Percentiles rank a stretch among this genome's conserved stretches.
Evolutionary conservation across 768 basidiomycete genomes (phyloP).

Genomic region (Calocybe cyanea): DNA sequence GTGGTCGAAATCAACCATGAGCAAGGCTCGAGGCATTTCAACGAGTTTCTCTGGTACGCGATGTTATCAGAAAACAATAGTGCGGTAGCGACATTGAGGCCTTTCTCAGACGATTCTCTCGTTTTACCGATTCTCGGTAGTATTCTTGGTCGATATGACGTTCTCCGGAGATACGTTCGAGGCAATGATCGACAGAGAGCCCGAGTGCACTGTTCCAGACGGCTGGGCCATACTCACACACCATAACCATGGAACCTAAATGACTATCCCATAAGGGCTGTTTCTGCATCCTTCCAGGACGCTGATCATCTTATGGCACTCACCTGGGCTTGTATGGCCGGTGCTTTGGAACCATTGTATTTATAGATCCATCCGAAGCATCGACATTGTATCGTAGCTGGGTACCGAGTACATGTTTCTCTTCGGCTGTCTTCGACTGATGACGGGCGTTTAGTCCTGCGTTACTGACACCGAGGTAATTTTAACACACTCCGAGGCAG

Average conservation of each 20-base stretch:
- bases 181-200: background rate
- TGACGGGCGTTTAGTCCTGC: too few relatives aligned
- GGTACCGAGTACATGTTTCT: too few relatives aligned
- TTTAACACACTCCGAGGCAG: too few relatives aligned
- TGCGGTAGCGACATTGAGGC: too few relatives aligned
- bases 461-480: too few relatives aligned
- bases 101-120: too few relatives aligned
- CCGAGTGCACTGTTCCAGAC: background rate
- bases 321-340: background rate
- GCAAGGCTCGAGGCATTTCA: too few relatives aligned
- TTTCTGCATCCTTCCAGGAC: background rate
- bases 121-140: background rate
- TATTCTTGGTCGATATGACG: background rate
- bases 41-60: too few relatives aligned
- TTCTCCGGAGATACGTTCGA: background rate
- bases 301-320: background rate
- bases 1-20: too few relatives aligned
- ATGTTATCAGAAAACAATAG: too few relatives aligned
- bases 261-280: background rate
- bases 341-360: background rate
- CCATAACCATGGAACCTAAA: constrained; percentile 2
- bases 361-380: background rate
- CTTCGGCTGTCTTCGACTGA: too few relatives aligned
- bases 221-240: constrained; percentile 2
- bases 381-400: too few relatives aligned